These are phyloP conservation scores for Conticribra guillardii DNA, from an alignment of 108 stramenopile species.

Conservation along the genomic window DNA sequence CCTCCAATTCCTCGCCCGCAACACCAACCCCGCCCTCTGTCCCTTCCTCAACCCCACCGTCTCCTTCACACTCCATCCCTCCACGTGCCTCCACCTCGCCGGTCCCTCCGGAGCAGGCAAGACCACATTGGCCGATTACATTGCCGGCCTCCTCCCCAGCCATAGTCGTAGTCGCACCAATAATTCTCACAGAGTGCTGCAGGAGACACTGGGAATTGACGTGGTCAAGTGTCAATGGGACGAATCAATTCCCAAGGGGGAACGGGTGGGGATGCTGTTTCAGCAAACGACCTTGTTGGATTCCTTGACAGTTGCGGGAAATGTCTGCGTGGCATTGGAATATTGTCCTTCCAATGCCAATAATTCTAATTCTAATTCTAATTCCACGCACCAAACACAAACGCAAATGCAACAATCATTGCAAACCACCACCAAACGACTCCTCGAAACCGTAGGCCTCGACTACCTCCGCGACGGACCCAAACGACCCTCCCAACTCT, in stretches of 20 bases:
- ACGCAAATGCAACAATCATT: slow-evolving; percentile 9
- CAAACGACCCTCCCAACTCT: slow-evolving; percentile 70
- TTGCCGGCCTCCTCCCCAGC: slow-evolving; percentile 54
- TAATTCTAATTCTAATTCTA: too few species aligned
- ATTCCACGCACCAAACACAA: too few species aligned
- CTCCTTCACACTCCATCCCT: slow-evolving; percentile 56
- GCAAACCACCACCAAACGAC: slow-evolving; percentile 54
- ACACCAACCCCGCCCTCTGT: slow-evolving; percentile 47
- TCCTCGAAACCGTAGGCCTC: slow-evolving; percentile 76
- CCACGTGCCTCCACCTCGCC: slow-evolving; percentile 60
- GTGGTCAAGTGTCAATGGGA: slow-evolving; percentile 58
- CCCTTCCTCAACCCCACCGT: slow-evolving; percentile 67
- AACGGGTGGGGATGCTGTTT: slow-evolving; percentile 79
- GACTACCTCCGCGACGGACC: slow-evolving; percentile 69
- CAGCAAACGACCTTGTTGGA: slow-evolving; percentile 85
- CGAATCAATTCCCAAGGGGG: slow-evolving; percentile 44
- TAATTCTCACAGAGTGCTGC: slow-evolving; percentile 27
- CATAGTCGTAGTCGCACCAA: too few species aligned
- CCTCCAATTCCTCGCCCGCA: slow-evolving; percentile 39
- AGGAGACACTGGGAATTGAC: slow-evolving; percentile 49
- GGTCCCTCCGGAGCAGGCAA: slow-evolving; percentile 75
- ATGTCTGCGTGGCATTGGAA: slow-evolving; percentile 69
- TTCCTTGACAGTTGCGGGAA: slow-evolving; percentile 78
- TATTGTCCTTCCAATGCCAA: slow-evolving; percentile 36
- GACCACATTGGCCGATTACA: slow-evolving; percentile 66